Conservation (phyloP, 2,329 filamentous ascomycete genomes). For the Phialemoniopsis sp. region DNA sequence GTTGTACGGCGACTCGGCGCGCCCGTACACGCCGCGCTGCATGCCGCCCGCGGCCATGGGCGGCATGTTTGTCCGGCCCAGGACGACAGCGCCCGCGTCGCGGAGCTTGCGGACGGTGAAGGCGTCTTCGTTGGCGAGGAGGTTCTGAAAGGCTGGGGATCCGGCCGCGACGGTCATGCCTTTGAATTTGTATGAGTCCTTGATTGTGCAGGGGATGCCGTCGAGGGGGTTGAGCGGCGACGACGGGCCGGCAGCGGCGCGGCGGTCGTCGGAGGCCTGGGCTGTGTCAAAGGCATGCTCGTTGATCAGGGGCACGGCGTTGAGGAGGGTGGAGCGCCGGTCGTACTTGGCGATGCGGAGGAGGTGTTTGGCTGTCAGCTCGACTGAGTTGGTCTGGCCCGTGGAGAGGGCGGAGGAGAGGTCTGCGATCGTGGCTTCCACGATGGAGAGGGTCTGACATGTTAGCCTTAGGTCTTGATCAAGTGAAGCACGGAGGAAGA, state of each 20-base stretch:
- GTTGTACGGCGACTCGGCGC: slow-evolving; percentile 55
- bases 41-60: slow-evolving; percentile 56
- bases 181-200: slow-evolving; percentile 51
- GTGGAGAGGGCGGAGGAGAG: slow-evolving; percentile 34
- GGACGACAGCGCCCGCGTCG: slow-evolving; percentile 53
- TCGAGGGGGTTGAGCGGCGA: slow-evolving; percentile 35
- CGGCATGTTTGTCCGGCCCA: slow-evolving; percentile 60
- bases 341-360: slow-evolving; percentile 43
- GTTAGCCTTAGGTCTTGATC: too few species aligned
- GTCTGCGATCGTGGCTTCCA: slow-evolving; percentile 42
- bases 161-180: slow-evolving; percentile 49
- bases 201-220: slow-evolving; percentile 53
- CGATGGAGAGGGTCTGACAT: slow-evolving; percentile 5
- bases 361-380: slow-evolving; percentile 39
- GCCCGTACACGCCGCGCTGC: slow-evolving; percentile 51
- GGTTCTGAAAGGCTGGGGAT: slow-evolving; percentile 46
- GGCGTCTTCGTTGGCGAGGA: slow-evolving; percentile 48
- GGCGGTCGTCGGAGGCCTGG: slow-evolving; percentile 37
- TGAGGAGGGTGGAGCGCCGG: slow-evolving; percentile 30
- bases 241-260: slow-evolving; percentile 23
- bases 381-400: slow-evolving; percentile 35
- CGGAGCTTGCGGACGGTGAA: slow-evolving; percentile 51
- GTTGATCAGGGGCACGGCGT: slow-evolving; percentile 45
- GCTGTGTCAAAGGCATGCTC: slow-evolving; percentile 39
- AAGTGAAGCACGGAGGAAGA: too few species aligned